A percentile compares a stretch with the other conserved stretches of the same genome.
These are phyloP conservation scores for Clonostachys byssicola DNA, from an alignment of 2,329 filamentous ascomycete species.

Conservation along the genomic window DNA sequence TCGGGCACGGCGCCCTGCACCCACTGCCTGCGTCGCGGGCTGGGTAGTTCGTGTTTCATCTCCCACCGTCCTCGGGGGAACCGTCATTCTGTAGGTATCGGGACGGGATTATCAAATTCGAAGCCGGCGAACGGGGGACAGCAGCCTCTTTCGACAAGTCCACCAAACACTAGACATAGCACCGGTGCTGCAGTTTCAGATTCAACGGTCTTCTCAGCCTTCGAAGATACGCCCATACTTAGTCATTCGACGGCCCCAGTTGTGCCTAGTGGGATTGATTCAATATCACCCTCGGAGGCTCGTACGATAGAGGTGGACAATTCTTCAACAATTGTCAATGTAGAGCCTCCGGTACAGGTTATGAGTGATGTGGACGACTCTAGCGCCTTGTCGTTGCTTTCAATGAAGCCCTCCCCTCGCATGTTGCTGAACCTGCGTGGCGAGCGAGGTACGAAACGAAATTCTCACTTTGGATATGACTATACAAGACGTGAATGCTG, in stretches of 20 bases:
- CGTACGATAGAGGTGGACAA: conserved; percentile 12
- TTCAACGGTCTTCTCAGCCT: too few species aligned
- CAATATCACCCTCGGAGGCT: conserved; percentile 21
- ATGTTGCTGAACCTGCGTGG: conserved; percentile 49
- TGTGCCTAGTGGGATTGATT: conserved; percentile 1
- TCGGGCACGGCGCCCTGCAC: conserved; percentile 41
- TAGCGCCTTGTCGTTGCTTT: conserved; percentile 5
- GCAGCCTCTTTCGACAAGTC: not conserved
- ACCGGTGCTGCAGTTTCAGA: too few species aligned
- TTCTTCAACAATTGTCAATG: conserved; percentile 7
- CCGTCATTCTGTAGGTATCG: not conserved
- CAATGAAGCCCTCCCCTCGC: conserved; percentile 16
- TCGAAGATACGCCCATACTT: too few species aligned
- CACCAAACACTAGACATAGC: not conserved
- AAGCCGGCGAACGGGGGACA: too few species aligned
- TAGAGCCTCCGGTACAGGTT: not conserved
- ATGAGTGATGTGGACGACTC: not conserved
- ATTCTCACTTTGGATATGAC: not conserved
- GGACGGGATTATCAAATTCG: too few species aligned
- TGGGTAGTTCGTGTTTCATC: conserved; percentile 28
- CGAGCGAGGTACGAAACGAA: conserved; percentile 35
- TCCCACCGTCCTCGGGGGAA: conserved; percentile 1
- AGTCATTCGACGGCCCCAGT: too few species aligned
- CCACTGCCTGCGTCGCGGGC: conserved; percentile 37
- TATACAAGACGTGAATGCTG: not conserved